Conservation (phyloP, 1,284 basidiomycete genomes). For the Mycena citricolor region DNA sequence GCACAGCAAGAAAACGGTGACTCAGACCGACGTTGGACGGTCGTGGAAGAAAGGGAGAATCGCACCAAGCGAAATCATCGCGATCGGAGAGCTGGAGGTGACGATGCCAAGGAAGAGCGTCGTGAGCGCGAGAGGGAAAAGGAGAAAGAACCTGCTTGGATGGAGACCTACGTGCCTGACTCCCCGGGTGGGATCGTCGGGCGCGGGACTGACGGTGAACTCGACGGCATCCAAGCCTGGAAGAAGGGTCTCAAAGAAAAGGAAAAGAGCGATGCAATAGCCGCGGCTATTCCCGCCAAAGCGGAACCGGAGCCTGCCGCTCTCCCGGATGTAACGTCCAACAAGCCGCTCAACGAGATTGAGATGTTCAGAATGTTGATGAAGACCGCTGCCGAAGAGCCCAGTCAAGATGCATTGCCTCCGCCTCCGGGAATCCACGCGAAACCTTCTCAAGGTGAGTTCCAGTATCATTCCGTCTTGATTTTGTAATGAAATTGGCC, state of each 20-base stretch:
- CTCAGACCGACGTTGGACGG: slow-evolving; percentile 53
- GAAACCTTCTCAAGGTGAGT: slow-evolving; percentile 11
- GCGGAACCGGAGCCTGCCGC: slow-evolving; percentile 20
- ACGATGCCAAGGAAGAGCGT: slow-evolving; percentile 57
- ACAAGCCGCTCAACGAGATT: slow-evolving; percentile 72
- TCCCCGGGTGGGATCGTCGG: slow-evolving; percentile 61
- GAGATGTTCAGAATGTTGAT: slow-evolving; percentile 85
- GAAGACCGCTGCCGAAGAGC: slow-evolving; percentile 65
- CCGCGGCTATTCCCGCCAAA: slow-evolving; percentile 23
- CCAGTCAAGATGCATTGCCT: slow-evolving; percentile 6
- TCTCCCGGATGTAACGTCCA: slow-evolving; percentile 30
- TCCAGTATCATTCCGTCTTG: not conserved
- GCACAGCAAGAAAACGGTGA: slow-evolving; percentile 37
- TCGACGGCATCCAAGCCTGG: slow-evolving; percentile 88
- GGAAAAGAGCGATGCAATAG: too few species aligned
- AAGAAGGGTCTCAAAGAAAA: slow-evolving; percentile 85
- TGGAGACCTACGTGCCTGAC: slow-evolving; percentile 80
- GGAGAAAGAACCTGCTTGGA: slow-evolving; percentile 88
- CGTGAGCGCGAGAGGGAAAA: slow-evolving; percentile 52
- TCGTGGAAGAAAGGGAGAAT: slow-evolving; percentile 62
- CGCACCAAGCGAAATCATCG: slow-evolving; percentile 61
- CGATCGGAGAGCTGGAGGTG: slow-evolving; percentile 53
- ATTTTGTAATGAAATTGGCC: too few species aligned
- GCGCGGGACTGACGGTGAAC: slow-evolving; percentile 58
- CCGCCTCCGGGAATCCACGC: slow-evolving; percentile 14